Base-by-base conservation (phyloP, 495 filamentous ascomycete species). In the Aspergillus conjunctus region DNA sequence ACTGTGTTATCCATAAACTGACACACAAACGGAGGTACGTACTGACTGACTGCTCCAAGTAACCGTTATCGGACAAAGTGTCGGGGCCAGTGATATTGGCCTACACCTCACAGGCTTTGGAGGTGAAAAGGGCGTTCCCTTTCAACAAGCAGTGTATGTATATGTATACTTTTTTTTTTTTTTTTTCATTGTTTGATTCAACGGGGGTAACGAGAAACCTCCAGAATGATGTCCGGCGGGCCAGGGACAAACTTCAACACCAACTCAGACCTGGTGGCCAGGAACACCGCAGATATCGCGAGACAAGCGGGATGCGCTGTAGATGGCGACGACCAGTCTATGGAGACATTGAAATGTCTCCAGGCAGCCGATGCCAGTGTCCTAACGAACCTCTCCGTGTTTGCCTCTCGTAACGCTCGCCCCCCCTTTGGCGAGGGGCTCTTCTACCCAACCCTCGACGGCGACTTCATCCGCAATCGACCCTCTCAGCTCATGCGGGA, bases 191-290 rank as follows among this genome's bases (percentile, higher is more conserved):
- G n/a, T n/a, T n/a, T n/a, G n/a, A n/a, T n/a, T n/a, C n/a, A n/a
- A n/a, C n/a, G n/a, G n/a, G n/a, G n/a, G n/a, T n/a, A n/a, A n/a
- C n/a, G n/a, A n/a, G n/a, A n/a, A n/a, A n/a, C n/a, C n/a, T n/a
- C n/a, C n/a, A n/a, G n/a, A n/a, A 72, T 72, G 55, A 79, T 81
- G 74, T 77, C 74, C 7, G 78, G 77, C 8, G 74, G 71, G 12
- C 70, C 77, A 10, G 77, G 75, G 6, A 69, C 73, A 7, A 77
- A 72, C 18, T 62, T 81, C 46, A 79, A 79, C 52, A 77, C 69
- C 37, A 67, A 68, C 6, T 68, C 71, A 14, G 73, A 71, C 26
- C 61, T 66, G 0, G 73, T 76, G 0, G 68, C 72, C 17, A 53
- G 41, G 0, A 73, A 79, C 61, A 78, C 74, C 0, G 68, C 58